Base-by-base conservation (phyloP, 495 filamentous ascomycete genomes). In the Aspergillus steynii region DNA sequence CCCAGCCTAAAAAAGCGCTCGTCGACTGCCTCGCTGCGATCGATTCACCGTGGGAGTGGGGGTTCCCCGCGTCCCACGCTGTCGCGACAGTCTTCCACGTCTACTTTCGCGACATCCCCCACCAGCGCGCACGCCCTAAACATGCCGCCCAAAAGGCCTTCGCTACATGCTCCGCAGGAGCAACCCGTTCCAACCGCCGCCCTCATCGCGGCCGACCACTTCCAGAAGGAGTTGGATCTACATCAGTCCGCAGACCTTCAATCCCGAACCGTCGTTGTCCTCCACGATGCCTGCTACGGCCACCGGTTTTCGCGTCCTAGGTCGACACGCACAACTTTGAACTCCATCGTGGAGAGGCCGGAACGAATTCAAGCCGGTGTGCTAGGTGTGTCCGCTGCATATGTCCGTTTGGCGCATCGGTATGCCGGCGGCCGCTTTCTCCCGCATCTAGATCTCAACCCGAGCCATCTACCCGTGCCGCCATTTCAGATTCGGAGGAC, bases 271-370 rank as follows among this genome's bases (percentile, higher is more conserved):
- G 72, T 94, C 2, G 92, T 96, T 9, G 82, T 99, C 32, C 69
- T 98, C 4, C 91, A 98, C 60, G 96, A 99, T 72, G 86, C 88
- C 54, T 96, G 94, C 76, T 99, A 97, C 65, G 92, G 92, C 10
- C 95, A 99, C 72, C 87, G 90, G 1, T 98, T 84, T 68, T 90
- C 92, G 12, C 83, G 95, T 27, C 92, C 91, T n/a, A 86, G 88
- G 45, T 85, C 89, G 0, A 85, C 83, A 2, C 86, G 85, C 55
- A 79, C 77, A 3, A 80, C 79, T 4, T 80, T 98, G 0, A 85
- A 70, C 55, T 87, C 83, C 47, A 94, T 98, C 52, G 92, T 97
- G 14, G 95, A 99, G 74, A 81, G 94, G 42, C 95, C 95, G 31
- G 95, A 99, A 77, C 85, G 95, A 42, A 87, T 99, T 52, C 91